Base-by-base conservation (phyloP, 306 rosid species). In the Medicago arabica region DNA sequence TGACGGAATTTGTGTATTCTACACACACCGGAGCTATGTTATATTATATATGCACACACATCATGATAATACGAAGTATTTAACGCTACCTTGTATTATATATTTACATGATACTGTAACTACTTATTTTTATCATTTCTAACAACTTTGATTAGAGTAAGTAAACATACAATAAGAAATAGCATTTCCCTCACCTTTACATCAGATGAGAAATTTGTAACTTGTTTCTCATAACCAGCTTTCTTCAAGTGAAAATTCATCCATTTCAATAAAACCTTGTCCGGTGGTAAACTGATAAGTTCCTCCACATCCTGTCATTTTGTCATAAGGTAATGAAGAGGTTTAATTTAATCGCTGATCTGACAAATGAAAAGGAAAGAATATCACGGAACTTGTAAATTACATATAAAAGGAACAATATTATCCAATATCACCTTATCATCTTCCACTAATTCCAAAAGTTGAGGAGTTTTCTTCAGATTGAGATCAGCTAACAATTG, bases 401-500 rank as follows among this genome's bases (percentile, higher is more conserved):
- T 47, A 62, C 54, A 71, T 61, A 73, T 41, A 38, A 62, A 41
- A 36, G 68, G 60, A 74, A 77, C 11, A 25, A 62, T 49, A 43
- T 71, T 65, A 76, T 82, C 78, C 17, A 62, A 61, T 71, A 65
- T 77, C 46, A 96, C 99, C 93, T 87, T 75, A 89, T 93, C 92
- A 73, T 96, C 99, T 84, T 90, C 98, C 82, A 96, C 93, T 83
- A 96, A 74, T 87, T 92, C 99, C 84, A 96, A 87, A 69, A 96
- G 99, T 76, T 96, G 96, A 75, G 99, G 99, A 84, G 99, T 96
- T 80, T 92, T 90, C 93, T 92, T 96, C 87, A 96, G 91, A 90
- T 90, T 88, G 75, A 96, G 96, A 88, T 89, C 93, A 74, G 99
- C 97, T 80, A 96, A 86, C 62, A 96, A 58, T 90, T 96, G 99